A percentile compares a stretch with the other conserved stretches of the same genome.
These are phyloP conservation scores for Candida sphagnicola DNA, from an alignment of 805 yeast genomes.

Conservation along the genomic window DNA sequence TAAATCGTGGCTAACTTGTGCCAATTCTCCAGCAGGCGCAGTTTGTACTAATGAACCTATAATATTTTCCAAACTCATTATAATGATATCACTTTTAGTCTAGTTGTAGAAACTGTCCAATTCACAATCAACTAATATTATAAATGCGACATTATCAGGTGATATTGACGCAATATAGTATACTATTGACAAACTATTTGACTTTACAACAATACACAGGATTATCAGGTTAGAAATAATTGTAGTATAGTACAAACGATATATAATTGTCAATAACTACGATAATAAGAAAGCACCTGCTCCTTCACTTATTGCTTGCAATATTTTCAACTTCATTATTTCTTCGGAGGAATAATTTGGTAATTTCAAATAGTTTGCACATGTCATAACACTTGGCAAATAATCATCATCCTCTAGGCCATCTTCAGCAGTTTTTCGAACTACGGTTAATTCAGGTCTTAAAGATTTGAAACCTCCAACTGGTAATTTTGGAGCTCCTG, in stretches of 20 bases:
- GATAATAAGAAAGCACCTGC: slow-evolving; percentile 83
- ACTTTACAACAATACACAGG: not conserved
- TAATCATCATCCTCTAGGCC: slow-evolving; percentile 69
- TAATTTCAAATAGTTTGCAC: slow-evolving; percentile 88
- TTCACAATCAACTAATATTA: no score
- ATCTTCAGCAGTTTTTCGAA: slow-evolving; percentile 74
- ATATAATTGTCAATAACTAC: slow-evolving; percentile 17
- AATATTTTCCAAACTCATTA: slow-evolving; percentile 21
- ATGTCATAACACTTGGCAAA: slow-evolving; percentile 96
- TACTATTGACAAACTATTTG: not conserved
- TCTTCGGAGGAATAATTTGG: slow-evolving; percentile 73
- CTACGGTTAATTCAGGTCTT: slow-evolving; percentile 83
- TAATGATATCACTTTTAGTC: not conserved
- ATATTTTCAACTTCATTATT: slow-evolving; percentile 54
- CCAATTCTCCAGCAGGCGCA: slow-evolving; percentile 39
- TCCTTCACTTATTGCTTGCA: slow-evolving; percentile 81
- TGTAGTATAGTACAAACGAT: not conserved
- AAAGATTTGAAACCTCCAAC: slow-evolving; percentile 87
- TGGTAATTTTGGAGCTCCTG: slow-evolving; percentile 92
- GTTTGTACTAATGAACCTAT: slow-evolving; percentile 27
- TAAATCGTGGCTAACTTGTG: slow-evolving; percentile 23
- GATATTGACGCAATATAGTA: not conserved
- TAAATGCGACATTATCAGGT: not conserved
- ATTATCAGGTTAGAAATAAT: not conserved
- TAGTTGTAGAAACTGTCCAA: no score